Evolutionary conservation across 2,329 filamentous ascomycete species (phyloP).

Genomic region (Taxawa tesnikishii): DNA sequence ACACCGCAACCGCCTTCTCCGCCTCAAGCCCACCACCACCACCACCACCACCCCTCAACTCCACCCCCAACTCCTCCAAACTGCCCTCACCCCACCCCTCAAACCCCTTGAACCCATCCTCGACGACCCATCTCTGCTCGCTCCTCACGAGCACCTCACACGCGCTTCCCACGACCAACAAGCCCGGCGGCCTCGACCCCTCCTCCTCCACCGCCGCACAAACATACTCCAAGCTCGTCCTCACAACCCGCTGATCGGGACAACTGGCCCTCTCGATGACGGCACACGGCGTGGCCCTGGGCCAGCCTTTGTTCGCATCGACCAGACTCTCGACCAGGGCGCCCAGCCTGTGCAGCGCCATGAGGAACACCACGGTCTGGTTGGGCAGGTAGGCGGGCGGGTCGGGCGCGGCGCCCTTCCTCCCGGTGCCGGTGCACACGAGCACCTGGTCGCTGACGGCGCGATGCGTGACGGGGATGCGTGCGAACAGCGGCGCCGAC

Average conservation of each 20-base stretch:
- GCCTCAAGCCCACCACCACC: constrained; percentile 28
- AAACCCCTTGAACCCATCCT: constrained; percentile 72
- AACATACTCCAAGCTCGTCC: constrained; percentile 72
- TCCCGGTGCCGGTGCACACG: constrained; percentile 90
- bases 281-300: constrained; percentile 69
- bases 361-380: constrained; percentile 83
- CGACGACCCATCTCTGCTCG: constrained; percentile 64
- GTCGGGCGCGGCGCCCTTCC: constrained; percentile 72
- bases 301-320: constrained; percentile 45
- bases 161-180: constrained; percentile 73
- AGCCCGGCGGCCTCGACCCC: constrained; percentile 75
- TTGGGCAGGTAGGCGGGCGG: constrained; percentile 66
- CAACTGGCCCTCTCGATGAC: constrained; percentile 91
- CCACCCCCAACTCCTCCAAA: constrained; percentile 17
- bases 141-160: constrained; percentile 63
- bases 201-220: constrained; percentile 75
- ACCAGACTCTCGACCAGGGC: constrained; percentile 64
- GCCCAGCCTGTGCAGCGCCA: constrained; percentile 78
- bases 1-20: constrained; percentile 31
- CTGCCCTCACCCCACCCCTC: constrained; percentile 33
- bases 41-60: constrained; percentile 6
- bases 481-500: constrained; percentile 76
- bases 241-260: constrained; percentile 83
- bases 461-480: constrained; percentile 77
- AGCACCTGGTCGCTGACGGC: constrained; percentile 86